phyloP scores from a whole-genome alignment of 2,329 filamentous ascomycete genomes.

The Fusarium avenaceum region DNA sequence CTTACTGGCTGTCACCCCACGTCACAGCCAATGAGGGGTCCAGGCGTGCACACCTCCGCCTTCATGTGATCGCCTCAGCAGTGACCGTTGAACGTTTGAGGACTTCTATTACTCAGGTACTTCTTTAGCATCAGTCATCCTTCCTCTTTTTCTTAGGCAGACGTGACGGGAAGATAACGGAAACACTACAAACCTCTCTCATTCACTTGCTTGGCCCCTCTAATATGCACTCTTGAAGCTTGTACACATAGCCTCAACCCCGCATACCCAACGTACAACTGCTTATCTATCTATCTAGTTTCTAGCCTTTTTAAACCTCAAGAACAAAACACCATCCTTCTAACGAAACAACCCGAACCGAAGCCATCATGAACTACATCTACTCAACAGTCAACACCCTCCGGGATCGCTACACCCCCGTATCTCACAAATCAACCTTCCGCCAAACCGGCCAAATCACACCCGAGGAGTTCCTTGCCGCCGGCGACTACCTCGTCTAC shows the following conservation, averaged over 20 bases:
- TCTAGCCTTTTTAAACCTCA: neutral
- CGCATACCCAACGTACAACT: conserved; percentile 21
- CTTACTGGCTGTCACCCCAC: conserved; percentile 20
- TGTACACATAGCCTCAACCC: conserved; percentile 25
- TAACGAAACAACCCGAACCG: neutral
- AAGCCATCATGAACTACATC: conserved; percentile 83
- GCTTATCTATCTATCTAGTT: conserved; percentile 5
- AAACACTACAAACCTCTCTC: neutral
- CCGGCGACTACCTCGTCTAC: conserved; percentile 97
- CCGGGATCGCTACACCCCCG: conserved; percentile 90
- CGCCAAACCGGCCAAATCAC: conserved; percentile 95
- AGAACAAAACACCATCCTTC: neutral
- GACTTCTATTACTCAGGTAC: conserved; percentile 24
- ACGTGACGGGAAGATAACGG: conserved; percentile 8
- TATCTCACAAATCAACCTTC: conserved; percentile 92
- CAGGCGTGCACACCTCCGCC: conserved; percentile 39
- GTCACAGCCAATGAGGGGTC: conserved; percentile 41
- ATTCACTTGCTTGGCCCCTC: neutral
- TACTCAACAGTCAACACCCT: conserved; percentile 93
- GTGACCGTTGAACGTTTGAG: conserved; percentile 25
- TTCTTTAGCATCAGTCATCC: conserved; percentile 31
- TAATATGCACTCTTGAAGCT: conserved; percentile 1
- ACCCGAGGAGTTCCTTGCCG: conserved; percentile 94
- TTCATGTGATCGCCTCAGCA: conserved; percentile 52
- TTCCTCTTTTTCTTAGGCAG: conserved; percentile 9